Percentiles rank a stretch among this genome's conserved stretches.
phyloP scores from a whole-genome alignment of 208 protist genomes.

The Crithidia bombi region DNA sequence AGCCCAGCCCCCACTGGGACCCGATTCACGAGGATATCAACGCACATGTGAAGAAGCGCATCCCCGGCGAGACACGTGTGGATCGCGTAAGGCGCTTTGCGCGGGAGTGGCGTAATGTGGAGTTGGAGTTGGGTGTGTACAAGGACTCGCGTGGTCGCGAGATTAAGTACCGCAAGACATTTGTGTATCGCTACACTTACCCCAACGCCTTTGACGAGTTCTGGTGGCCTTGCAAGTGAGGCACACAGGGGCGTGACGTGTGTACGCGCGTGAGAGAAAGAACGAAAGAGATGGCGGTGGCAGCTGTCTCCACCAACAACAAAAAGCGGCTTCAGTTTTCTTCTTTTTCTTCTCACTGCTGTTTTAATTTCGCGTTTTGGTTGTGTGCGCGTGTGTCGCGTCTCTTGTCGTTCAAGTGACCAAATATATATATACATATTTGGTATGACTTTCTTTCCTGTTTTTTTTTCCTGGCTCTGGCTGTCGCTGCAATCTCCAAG shows the following conservation, averaged over 20 bases:
- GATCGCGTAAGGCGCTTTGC: slow-evolving; percentile 89
- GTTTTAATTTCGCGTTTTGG: slow-evolving; percentile 9
- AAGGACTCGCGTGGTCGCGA: slow-evolving; percentile 88
- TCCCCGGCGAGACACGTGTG: slow-evolving; percentile 89
- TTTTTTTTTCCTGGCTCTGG: too few relatives aligned
- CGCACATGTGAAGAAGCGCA: slow-evolving; percentile 90
- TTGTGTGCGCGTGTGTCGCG: background rate
- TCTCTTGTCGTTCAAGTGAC: background rate
- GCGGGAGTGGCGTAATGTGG: slow-evolving; percentile 91
- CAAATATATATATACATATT: background rate
- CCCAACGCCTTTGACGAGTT: slow-evolving; percentile 92
- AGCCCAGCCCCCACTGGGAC: slow-evolving; percentile 87
- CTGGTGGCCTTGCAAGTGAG: slow-evolving; percentile 90
- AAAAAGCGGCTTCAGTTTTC: background rate
- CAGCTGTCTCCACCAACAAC: background rate
- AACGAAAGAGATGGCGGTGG: slow-evolving; percentile 1
- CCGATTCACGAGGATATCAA: slow-evolving; percentile 91
- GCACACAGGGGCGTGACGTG: too few relatives aligned
- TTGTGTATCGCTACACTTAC: slow-evolving; percentile 92
- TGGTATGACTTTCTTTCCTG: too few relatives aligned
- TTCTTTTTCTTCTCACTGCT: slow-evolving; percentile 4
- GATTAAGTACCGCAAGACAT: slow-evolving; percentile 91
- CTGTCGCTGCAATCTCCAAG: too few relatives aligned
- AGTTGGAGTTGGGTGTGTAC: slow-evolving; percentile 89
- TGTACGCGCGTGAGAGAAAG: too few relatives aligned